Base-by-base conservation (phyloP, 2,329 filamentous ascomycete genomes). In the Ophiostoma quercus region DNA sequence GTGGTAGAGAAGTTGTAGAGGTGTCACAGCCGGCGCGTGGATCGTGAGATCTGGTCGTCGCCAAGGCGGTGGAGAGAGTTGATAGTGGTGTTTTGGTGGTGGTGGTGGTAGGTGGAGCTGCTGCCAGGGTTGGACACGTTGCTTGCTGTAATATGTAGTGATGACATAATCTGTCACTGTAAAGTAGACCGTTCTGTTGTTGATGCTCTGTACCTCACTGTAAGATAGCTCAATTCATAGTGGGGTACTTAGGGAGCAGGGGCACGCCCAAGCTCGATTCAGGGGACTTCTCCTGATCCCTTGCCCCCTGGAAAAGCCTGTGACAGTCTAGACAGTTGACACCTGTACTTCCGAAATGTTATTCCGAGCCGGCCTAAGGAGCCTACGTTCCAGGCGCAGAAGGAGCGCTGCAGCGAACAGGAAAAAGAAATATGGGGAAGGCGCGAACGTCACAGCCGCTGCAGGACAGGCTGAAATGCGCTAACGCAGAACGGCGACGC, bases 91-190 rank as follows among this genome's bases (percentile, higher is more conserved):
- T 25, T n/a, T 54, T 19, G 29, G 60, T 63, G 29, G 51, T 67
- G 54, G 69, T 63, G 41, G 54, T 43, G 37, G 51, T 54, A 51
- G 47, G 66, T 54, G 54, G 60, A 37, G 60, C 16, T 62, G 63
- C 25, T 51, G 43, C 41, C 34, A 68, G 29, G 67, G 66, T 70
- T 71, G 69, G 70, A 72, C 71, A 72, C 71, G 71, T 72, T 70
- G 70, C 63, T 39, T 34, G 62, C 67, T 39, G 22, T 34, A 37
- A n/a, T 12, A 29, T 19, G 4, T 66, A 43, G 37, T 22, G 62
- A 39, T 65, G 62, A 65, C 62, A 65, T 65, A 65, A 65, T 65
- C 29, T 25, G 3, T 12, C 25, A 3, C 1, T 9, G 51, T 14
- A 51, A 6, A 6, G 22, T 25, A 34, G 57, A 16, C 57, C 12